A percentile compares a stretch with the other conserved stretches of the same genome.
Evolutionary conservation across 352 stramenopile genomes (phyloP).

Genomic region (Globisporangium cylindrosporum): DNA sequence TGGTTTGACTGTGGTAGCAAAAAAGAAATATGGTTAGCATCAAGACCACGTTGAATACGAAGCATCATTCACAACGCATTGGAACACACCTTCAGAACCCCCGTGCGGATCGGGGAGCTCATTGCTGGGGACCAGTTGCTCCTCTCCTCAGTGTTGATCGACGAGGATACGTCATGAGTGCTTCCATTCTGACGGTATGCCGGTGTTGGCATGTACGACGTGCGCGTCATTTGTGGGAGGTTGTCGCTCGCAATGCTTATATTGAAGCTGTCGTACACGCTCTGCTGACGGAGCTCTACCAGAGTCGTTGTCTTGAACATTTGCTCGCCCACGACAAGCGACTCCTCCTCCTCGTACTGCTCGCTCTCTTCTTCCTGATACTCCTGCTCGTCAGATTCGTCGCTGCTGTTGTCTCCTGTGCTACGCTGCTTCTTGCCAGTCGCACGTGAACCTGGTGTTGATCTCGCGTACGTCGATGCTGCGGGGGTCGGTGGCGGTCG

Average conservation of each 20-base stretch:
- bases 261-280: conserved; percentile 51
- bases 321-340: conserved; percentile 48
- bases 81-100: conserved; percentile 39
- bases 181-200: conserved; percentile 25
- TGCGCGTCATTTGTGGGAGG: conserved; percentile 58
- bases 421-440: conserved; percentile 1
- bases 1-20: conserved; percentile 16
- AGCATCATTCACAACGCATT: background rate
- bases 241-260: conserved; percentile 62
- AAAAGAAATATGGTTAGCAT: background rate
- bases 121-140: conserved; percentile 55
- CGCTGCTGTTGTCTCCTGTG: conserved; percentile 8
- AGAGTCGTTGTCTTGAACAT: conserved; percentile 79
- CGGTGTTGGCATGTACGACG: conserved; percentile 56
- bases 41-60: conserved; percentile 1
- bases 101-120: conserved; percentile 51
- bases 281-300: conserved; percentile 30
- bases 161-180: conserved; percentile 35
- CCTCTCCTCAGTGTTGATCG: conserved; percentile 44
- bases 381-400: conserved; percentile 29
- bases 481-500: conserved; percentile 42
- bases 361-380: conserved; percentile 10
- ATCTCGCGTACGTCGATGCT: conserved; percentile 22
- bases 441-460: conserved; percentile 23
- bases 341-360: conserved; percentile 29